These are phyloP conservation scores for Arctium minus DNA, from an alignment of 129 eudicot species.

Conservation along the genomic window DNA sequence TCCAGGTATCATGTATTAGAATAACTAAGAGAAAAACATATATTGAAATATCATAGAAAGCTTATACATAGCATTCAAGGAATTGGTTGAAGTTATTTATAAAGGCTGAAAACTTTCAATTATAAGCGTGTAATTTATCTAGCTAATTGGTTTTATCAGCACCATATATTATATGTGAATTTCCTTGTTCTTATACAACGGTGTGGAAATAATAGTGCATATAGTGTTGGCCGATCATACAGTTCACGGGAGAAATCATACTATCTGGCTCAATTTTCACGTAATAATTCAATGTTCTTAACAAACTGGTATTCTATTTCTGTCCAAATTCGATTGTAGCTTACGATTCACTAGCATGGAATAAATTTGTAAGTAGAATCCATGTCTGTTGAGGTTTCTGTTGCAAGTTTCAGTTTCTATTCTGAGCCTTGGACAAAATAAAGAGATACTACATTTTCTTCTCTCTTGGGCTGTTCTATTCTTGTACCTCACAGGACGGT, in stretches of 20 bases:
- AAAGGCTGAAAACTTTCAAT: neutral
- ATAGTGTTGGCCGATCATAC: too few species aligned
- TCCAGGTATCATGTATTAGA: too few species aligned
- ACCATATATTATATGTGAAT: neutral
- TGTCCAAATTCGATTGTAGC: neutral
- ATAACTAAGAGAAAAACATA: neutral
- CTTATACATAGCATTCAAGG: neutral
- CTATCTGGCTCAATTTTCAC: neutral
- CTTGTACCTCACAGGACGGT: too few species aligned
- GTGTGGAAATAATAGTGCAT: too few species aligned
- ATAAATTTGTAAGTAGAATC: too few species aligned
- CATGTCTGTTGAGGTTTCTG: too few species aligned
- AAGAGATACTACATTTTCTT: too few species aligned
- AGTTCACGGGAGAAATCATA: too few species aligned
- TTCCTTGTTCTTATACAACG: too few species aligned
- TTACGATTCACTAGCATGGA: neutral
- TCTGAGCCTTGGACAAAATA: too few species aligned
- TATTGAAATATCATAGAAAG: neutral
- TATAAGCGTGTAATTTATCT: neutral
- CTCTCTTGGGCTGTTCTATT: too few species aligned
- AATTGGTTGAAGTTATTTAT: neutral
- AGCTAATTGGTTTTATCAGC: neutral
- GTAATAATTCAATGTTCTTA: neutral
- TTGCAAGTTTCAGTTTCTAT: too few species aligned
- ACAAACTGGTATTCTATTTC: neutral